Evolutionary conservation across 192 early-diverging fungal genomes (phyloP).

Genomic region (Backusella tuberculispora): DNA sequence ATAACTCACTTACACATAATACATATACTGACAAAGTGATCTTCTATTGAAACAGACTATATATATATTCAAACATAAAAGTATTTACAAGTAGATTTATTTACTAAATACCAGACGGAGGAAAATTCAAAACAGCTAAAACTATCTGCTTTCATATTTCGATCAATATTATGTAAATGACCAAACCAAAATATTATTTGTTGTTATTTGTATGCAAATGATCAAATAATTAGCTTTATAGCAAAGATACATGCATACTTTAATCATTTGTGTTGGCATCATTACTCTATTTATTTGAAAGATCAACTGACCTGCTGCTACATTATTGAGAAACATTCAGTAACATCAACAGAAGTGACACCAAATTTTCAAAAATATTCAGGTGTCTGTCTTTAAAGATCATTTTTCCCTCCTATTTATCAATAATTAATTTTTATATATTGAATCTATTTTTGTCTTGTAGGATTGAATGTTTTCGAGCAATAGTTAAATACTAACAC

Average conservation of each 20-base stretch:
- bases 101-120: neutral
- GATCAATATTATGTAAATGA: neutral
- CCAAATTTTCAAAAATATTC: neutral
- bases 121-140: neutral
- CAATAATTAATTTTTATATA: conserved; percentile 4
- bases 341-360: neutral
- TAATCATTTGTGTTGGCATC: neutral
- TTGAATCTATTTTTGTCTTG: conserved; percentile 8
- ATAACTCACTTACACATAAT: neutral
- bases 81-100: neutral
- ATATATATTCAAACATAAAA: no score
- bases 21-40: no score
- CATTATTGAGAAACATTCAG: neutral
- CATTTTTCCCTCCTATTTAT: neutral
- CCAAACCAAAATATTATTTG: neutral
- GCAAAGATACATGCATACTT: neutral
- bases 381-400: neutral
- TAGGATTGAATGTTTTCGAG: neutral
- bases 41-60: neutral
- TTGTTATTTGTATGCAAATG: neutral
- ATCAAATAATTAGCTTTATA: no score
- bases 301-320: no score
- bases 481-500: neutral
- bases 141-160: neutral
- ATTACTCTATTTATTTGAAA: neutral